phyloP scores from a whole-genome alignment of 1,284 basidiomycete species.

The Rhodotorula sp. region DNA sequence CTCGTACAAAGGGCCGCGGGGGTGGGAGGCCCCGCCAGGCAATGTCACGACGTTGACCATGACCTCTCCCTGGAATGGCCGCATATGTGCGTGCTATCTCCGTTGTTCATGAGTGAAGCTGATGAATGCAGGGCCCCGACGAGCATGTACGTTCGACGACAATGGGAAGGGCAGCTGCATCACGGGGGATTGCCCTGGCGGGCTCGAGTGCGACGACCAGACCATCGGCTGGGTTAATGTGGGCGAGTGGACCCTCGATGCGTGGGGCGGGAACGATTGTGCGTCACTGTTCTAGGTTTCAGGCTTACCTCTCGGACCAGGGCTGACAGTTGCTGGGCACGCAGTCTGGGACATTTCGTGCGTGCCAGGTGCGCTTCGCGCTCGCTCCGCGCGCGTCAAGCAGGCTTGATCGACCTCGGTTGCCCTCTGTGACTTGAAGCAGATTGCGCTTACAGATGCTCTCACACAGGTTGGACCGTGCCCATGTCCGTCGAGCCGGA shows the following conservation, averaged over 20 bases:
- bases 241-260: constrained; percentile 24
- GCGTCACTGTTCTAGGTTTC: neutral
- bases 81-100: constrained; percentile 9
- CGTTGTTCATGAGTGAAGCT: neutral
- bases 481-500: constrained; percentile 20
- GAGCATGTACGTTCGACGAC: constrained; percentile 5
- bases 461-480: constrained; percentile 1
- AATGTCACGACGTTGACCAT: neutral
- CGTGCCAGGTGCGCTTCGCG: constrained; percentile 2
- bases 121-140: constrained; percentile 6
- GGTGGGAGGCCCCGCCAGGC: constrained; percentile 4
- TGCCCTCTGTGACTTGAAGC: too few relatives aligned
- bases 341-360: constrained; percentile 21
- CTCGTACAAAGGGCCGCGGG: constrained; percentile 3
- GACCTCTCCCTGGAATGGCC: constrained; percentile 1
- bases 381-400: neutral
- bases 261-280: constrained; percentile 20
- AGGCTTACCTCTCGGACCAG: too few relatives aligned
- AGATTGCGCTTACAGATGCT: neutral
- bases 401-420: too few relatives aligned
- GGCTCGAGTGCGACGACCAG: constrained; percentile 3
- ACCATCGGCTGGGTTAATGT: constrained; percentile 15
- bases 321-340: neutral
- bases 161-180: constrained; percentile 7
- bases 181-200: constrained; percentile 14